A percentile compares a stretch with the other conserved stretches of the same genome.
Evolutionary conservation across 768 basidiomycete genomes (phyloP).

Genomic region (Suillus clintonianus): DNA sequence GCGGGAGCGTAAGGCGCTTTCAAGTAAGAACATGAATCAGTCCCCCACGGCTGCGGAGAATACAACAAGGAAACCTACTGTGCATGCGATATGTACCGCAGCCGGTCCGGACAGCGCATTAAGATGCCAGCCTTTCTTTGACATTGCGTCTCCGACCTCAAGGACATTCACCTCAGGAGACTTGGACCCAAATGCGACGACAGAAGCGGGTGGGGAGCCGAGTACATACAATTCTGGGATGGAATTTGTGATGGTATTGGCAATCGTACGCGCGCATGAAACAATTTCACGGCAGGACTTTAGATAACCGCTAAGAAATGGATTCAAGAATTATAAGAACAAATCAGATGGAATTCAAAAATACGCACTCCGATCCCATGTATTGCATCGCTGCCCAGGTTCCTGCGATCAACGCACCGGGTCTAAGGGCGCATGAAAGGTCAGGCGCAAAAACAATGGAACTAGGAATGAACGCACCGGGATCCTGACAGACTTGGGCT

Average conservation of each 20-base stretch:
- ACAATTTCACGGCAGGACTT: constrained; percentile 86
- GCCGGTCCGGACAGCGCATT: constrained; percentile 80
- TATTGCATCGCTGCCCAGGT: constrained; percentile 97
- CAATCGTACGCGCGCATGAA: constrained; percentile 67
- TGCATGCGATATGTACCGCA: constrained; percentile 92
- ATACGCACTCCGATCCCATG: constrained; percentile 79
- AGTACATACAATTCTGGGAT: constrained; percentile 87
- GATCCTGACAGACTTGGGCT: constrained; percentile 91
- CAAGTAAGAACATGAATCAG: not conserved
- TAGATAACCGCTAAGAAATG: constrained; percentile 71
- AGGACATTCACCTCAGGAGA: constrained; percentile 61
- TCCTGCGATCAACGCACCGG: constrained; percentile 90
- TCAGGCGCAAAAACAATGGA: not conserved
- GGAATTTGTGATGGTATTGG: constrained; percentile 59
- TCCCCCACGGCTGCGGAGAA: not conserved
- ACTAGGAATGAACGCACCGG: constrained; percentile 49
- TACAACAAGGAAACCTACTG: constrained; percentile 52
- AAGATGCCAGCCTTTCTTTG: constrained; percentile 86
- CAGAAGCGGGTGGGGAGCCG: constrained; percentile 86
- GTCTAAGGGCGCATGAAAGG: constrained; percentile 42
- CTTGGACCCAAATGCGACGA: constrained; percentile 82
- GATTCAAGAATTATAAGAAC: constrained; percentile 1
- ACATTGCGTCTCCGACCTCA: constrained; percentile 90
- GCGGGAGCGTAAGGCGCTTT: constrained; percentile 77
- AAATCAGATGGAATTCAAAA: not conserved